These are phyloP conservation scores for Fusarium citri DNA, from an alignment of 2,329 filamentous ascomycete species.

Conservation along the genomic window DNA sequence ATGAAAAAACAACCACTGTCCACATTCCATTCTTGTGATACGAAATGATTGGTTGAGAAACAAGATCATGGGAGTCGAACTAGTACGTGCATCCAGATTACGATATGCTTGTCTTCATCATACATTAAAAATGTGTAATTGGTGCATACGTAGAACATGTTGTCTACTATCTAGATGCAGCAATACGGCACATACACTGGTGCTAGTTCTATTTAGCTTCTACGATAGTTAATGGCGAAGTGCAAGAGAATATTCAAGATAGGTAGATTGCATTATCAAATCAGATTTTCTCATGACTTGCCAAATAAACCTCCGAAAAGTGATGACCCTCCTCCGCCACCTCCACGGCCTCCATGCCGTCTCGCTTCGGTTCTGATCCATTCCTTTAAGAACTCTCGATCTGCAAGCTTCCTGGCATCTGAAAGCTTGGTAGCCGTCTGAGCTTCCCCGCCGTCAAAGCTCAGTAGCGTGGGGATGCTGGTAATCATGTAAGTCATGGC, in stretches of 20 bases:
- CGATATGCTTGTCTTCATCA: neutral
- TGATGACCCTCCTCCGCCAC: slow-evolving; percentile 52
- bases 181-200: neutral
- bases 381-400: slow-evolving; percentile 62
- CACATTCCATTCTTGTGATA: neutral
- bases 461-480: slow-evolving; percentile 67
- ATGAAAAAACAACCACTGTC: neutral
- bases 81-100: neutral
- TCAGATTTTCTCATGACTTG: slow-evolving; percentile 36
- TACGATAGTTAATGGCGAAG: neutral
- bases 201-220: neutral
- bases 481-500: slow-evolving; percentile 69
- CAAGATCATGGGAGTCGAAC: neutral
- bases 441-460: slow-evolving; percentile 67
- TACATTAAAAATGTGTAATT: neutral
- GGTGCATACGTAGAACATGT: neutral
- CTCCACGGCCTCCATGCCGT: slow-evolving; percentile 58
- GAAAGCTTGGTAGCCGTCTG: slow-evolving; percentile 61
- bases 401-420: slow-evolving; percentile 61
- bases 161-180: neutral
- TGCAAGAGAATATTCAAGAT: neutral
- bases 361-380: slow-evolving; percentile 66
- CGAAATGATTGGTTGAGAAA: neutral
- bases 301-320: slow-evolving; percentile 58
- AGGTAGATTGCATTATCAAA: neutral